Percentiles rank a stretch among this genome's conserved stretches.
phyloP scores from a whole-genome alignment of 1,139 yeast genomes.

The Zygosaccharomyces sapae region DNA sequence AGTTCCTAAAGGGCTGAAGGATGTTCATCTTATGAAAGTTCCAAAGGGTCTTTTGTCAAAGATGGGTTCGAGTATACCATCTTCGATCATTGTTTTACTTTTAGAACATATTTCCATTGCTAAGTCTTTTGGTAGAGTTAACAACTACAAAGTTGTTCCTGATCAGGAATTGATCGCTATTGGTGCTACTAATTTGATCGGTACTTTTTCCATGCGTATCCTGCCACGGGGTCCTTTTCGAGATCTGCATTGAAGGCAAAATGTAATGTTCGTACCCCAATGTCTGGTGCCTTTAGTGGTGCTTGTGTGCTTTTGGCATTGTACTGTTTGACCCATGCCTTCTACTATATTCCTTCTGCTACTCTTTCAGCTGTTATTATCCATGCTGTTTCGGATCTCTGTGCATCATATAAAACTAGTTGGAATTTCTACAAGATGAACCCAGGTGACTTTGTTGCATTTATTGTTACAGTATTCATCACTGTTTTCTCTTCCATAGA shows the following conservation, averaged over 20 bases:
- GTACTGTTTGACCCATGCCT: conserved; percentile 76
- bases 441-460: conserved; percentile 75
- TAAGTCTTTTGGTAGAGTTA: conserved; percentile 87
- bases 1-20: conserved; percentile 76
- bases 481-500: conserved; percentile 82
- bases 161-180: conserved; percentile 94
- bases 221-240: conserved; percentile 94
- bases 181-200: conserved; percentile 85
- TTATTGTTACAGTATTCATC: conserved; percentile 69
- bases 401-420: conserved; percentile 68
- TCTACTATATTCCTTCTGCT: conserved; percentile 88
- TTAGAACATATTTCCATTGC: conserved; percentile 92
- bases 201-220: conserved; percentile 90
- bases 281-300: conserved; percentile 91
- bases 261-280: conserved; percentile 93
- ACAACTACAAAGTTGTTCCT: conserved; percentile 85
- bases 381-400: conserved; percentile 89
- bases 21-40: conserved; percentile 68
- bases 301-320: conserved; percentile 81
- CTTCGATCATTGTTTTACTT: conserved; percentile 73
- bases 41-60: conserved; percentile 59
- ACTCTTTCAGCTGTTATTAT: conserved; percentile 81
- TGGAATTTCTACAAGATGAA: conserved; percentile 70
- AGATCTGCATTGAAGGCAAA: conserved; percentile 92
- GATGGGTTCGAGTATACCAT: conserved; percentile 77